phyloP scores from a whole-genome alignment of 228 moss, liverwort and hornwort genomes.

The Sphagnum magellanicum region DNA sequence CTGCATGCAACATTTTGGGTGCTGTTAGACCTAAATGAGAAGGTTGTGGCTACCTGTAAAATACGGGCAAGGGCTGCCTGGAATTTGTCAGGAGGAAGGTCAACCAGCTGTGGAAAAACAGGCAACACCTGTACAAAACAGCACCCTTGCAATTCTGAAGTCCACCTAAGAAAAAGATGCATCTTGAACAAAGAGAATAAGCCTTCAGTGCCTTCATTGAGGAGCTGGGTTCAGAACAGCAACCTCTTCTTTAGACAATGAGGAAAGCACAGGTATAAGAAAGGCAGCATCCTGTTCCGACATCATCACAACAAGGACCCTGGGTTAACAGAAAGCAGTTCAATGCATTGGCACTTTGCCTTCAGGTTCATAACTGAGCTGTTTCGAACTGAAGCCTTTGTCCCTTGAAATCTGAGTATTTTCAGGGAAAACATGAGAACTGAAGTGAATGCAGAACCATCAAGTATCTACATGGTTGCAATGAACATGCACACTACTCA shows the following conservation, averaged over 20 bases:
- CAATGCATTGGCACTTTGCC: background rate
- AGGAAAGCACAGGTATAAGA: conserved; percentile 96
- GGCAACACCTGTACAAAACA: conserved; percentile 58
- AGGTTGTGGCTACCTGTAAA: conserved; percentile 54
- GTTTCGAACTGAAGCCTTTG: no score
- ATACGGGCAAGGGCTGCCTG: conserved; percentile 95
- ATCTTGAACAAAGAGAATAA: background rate
- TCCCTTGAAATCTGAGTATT: no score
- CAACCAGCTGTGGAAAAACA: conserved; percentile 95
- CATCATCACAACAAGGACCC: background rate
- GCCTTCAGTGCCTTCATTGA: background rate
- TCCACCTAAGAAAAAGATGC: background rate
- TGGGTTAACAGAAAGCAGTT: background rate
- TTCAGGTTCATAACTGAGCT: no score
- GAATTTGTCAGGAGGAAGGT: conserved; percentile 81
- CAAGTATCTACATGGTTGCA: no score
- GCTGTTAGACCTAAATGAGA: background rate
- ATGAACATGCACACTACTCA: no score
- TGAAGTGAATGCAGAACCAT: no score
- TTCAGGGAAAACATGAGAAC: no score
- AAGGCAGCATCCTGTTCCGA: conserved; percentile 82
- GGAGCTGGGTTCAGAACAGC: background rate
- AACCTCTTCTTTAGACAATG: conserved; percentile 96
- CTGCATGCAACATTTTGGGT: no score
- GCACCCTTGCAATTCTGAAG: background rate